These are phyloP conservation scores for Canavalia gladiata DNA, from an alignment of 306 rosid species.

Conservation along the genomic window DNA sequence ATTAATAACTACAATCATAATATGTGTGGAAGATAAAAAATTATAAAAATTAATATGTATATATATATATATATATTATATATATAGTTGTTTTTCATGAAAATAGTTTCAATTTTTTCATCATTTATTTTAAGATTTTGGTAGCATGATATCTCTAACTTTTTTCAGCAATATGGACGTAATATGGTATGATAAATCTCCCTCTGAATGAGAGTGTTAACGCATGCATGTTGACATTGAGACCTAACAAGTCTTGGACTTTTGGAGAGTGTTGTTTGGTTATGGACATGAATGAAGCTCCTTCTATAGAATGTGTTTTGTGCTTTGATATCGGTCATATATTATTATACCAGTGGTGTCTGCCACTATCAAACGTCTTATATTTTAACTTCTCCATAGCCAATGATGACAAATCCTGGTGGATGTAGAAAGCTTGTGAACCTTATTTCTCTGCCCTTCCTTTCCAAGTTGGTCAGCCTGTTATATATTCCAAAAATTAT, in stretches of 20 bases:
- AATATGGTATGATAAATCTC: conserved; percentile 7
- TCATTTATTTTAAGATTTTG: neutral
- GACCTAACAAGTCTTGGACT: neutral
- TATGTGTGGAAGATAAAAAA: too few relatives aligned
- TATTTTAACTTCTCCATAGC: conserved; percentile 40
- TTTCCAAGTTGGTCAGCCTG: conserved; percentile 17
- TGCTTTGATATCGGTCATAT: conserved; percentile 30
- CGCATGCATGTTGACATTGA: conserved; percentile 40
- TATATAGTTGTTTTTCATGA: too few relatives aligned
- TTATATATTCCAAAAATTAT: too few relatives aligned
- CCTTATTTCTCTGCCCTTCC: conserved; percentile 16
- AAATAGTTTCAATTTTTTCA: neutral
- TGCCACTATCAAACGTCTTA: conserved; percentile 48
- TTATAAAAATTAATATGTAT: too few relatives aligned
- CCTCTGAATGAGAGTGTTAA: conserved; percentile 10
- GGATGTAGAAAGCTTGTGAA: conserved; percentile 43
- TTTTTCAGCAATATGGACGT: conserved; percentile 8
- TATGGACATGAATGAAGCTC: conserved; percentile 19
- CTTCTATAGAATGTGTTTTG: conserved; percentile 2
- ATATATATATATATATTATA: too few relatives aligned
- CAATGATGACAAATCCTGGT: conserved; percentile 43
- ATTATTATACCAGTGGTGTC: conserved; percentile 21
- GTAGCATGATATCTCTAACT: neutral
- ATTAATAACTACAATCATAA: too few relatives aligned
- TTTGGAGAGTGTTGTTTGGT: conserved; percentile 13